Evolutionary conservation across 371 early-diverging fungal genomes (phyloP), one percentile per base, ranked within the genome.

Genomic region (Circinella umbellata): DNA sequence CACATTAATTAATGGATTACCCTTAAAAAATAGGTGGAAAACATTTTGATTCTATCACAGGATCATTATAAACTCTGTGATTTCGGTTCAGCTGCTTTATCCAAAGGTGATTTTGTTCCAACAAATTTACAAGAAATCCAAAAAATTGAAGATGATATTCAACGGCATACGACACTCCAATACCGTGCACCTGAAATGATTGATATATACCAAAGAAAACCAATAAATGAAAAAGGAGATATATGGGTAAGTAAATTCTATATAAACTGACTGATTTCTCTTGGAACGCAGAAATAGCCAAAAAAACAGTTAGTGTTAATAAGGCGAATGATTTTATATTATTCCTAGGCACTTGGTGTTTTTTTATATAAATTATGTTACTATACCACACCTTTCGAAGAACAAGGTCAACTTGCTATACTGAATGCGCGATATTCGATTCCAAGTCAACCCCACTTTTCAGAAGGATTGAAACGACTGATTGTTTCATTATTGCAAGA

Each of bases 111-210:
- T 37, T 86, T 84, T 38, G 78, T 95, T 4, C 86, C 87, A 49
- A 76, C 73, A 34, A 77, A 85, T 7, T 73, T 89, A 48, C 81
- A 80, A 35, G 92, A 95, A 59, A 86, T 94, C n/a, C 86, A 90
- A 66, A 69, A 72, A n/a, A 63, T 95, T 37, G 94, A 98, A 64
- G 57, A 57, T 34, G 57, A 64, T 49, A 64, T 64, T 15, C 91
- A 92, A 64, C 88, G 88, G 61, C 89, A 89, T 70, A 96, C 98
- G 4, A 98, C 98, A 5, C 79, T 96, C 39, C 96, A 96, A 78
- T 98, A 98, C 75, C 89, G 98, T 20, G 91, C 96, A 4, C 98
- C 98, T 0, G 98, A 97, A 76, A 90, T 96, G 90, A 84, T 93
- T 69, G 96, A 97, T 82, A 79, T 96, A 64, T 96, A 95, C 79